Conservation (phyloP, 495 filamentous ascomycete genomes). For the Aspergillus sparsus region DNA sequence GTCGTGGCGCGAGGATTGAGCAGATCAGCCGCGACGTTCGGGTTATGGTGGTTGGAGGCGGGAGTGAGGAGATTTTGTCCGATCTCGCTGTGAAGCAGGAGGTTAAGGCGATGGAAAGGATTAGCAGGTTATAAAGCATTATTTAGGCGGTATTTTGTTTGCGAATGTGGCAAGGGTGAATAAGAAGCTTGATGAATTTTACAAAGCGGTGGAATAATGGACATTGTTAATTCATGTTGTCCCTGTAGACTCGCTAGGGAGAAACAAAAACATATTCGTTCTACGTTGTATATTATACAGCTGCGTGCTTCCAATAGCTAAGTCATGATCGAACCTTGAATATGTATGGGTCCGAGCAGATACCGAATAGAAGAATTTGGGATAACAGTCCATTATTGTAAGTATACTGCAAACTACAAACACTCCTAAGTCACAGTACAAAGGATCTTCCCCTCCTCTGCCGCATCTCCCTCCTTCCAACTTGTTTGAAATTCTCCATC, state of each 20-base stretch:
- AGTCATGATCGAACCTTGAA: too few relatives aligned
- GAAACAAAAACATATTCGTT: not conserved
- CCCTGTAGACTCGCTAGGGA: too few relatives aligned
- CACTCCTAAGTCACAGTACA: slow-evolving; percentile 17
- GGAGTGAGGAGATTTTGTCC: slow-evolving; percentile 53
- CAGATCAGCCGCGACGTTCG: slow-evolving; percentile 53
- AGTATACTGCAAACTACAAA: too few relatives aligned
- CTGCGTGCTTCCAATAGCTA: too few relatives aligned
- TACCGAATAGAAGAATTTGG: too few relatives aligned
- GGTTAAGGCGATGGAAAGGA: slow-evolving; percentile 8
- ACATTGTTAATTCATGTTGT: too few relatives aligned
- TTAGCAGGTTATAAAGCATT: not conserved
- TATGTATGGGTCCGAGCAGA: too few relatives aligned
- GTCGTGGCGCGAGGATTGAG: slow-evolving; percentile 43
- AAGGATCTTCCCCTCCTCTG: slow-evolving; percentile 33
- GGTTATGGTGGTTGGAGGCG: slow-evolving; percentile 55
- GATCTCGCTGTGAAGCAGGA: slow-evolving; percentile 52
- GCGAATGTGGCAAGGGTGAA: not conserved
- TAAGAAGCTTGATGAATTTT: not conserved
- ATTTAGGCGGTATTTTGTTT: not conserved
- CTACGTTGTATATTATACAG: not conserved
- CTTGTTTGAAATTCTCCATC: slow-evolving; percentile 27
- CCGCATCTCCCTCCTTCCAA: slow-evolving; percentile 33
- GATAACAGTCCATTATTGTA: not conserved
- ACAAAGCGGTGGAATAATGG: too few relatives aligned